Conservation (phyloP, 306 rosid species). For the Quercus suber region DNA sequence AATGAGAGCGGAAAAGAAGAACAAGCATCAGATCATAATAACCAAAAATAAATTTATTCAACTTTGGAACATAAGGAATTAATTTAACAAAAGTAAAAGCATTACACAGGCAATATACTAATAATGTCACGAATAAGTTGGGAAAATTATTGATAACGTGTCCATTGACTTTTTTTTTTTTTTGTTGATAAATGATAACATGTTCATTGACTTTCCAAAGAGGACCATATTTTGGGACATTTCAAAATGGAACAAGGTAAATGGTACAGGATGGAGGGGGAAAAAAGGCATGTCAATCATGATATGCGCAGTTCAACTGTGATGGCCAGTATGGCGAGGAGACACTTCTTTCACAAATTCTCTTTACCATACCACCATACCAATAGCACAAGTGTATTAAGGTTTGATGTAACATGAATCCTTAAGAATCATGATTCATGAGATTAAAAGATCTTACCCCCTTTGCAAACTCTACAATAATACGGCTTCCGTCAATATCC, state of each 20-base stretch:
- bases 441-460: slow-evolving; percentile 45
- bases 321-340: not conserved
- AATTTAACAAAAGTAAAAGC: not conserved
- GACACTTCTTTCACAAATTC: not conserved
- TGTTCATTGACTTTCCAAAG: too few relatives aligned
- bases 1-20: not conserved
- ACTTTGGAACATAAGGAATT: not conserved
- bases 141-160: too few relatives aligned
- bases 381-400: not conserved
- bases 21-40: not conserved
- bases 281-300: not conserved
- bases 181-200: too few relatives aligned
- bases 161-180: too few relatives aligned
- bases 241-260: too few relatives aligned
- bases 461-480: slow-evolving; percentile 72
- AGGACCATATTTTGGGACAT: too few relatives aligned
- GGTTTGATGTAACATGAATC: not conserved
- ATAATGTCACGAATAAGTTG: not conserved
- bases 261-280: too few relatives aligned
- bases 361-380: too few relatives aligned
- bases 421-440: not conserved
- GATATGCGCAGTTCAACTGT: not conserved
- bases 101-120: not conserved
- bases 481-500: slow-evolving; percentile 68
- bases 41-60: not conserved